phyloP scores from a whole-genome alignment of 164 flowering plant species.

The Nymphaea colorata region DNA sequence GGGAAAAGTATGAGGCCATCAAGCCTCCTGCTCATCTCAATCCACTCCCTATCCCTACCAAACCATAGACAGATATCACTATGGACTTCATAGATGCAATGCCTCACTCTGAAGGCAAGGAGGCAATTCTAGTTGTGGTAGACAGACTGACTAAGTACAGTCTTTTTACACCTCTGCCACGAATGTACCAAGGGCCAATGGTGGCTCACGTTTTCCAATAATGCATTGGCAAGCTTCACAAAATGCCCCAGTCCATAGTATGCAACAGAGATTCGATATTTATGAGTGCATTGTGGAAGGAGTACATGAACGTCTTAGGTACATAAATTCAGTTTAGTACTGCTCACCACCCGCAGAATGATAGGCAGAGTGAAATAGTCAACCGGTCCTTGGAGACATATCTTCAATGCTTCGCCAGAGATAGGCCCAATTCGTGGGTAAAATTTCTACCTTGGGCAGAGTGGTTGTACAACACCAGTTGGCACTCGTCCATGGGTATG shows the following conservation, averaged over 20 bases:
- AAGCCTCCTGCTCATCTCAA: too few species aligned
- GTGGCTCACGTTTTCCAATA: neutral
- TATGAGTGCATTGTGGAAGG: neutral
- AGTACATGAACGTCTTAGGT: neutral
- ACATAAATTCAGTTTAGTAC: neutral
- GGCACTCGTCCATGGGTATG: neutral
- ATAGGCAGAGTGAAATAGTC: neutral
- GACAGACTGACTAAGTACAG: neutral
- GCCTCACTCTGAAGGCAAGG: neutral
- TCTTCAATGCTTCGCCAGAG: neutral
- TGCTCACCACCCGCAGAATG: neutral
- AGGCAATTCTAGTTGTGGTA: neutral
- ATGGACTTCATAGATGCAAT: neutral
- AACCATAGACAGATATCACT: too few species aligned
- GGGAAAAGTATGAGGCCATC: too few species aligned
- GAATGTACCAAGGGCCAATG: neutral
- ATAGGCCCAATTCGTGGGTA: neutral
- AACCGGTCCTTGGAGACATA: neutral
- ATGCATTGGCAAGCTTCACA: neutral
- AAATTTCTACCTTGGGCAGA: neutral
- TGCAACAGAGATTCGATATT: neutral
- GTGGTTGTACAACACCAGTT: neutral
- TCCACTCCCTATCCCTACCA: too few species aligned
- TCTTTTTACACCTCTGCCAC: neutral
- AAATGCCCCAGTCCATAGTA: neutral